Evolutionary conservation across 1,284 basidiomycete genomes (phyloP).

Genomic region (Boletus smithii): DNA sequence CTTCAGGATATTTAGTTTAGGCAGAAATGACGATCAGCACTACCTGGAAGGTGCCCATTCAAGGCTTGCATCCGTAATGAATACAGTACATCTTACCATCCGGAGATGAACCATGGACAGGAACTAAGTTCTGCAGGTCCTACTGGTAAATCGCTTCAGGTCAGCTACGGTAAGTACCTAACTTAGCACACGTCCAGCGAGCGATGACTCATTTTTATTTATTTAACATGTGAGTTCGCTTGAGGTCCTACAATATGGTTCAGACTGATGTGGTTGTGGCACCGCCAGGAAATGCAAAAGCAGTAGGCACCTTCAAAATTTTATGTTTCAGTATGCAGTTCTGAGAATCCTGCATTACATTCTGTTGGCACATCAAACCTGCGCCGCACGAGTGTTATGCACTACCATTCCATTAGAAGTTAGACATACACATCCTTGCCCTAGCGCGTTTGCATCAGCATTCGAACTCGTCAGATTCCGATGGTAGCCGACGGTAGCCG

Average conservation of each 20-base stretch:
- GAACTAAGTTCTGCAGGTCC: neutral
- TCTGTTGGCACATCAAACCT: too few relatives aligned
- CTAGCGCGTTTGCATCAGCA: too few relatives aligned
- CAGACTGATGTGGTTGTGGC: too few relatives aligned
- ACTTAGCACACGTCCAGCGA: neutral
- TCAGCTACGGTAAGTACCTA: neutral
- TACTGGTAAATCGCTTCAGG: neutral
- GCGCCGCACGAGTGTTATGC: too few relatives aligned
- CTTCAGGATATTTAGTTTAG: slow-evolving; percentile 6
- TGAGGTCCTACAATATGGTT: neutral
- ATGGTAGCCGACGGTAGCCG: too few relatives aligned
- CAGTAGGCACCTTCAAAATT: too few relatives aligned
- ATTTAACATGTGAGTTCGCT: neutral
- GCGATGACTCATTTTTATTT: slow-evolving; percentile 4
- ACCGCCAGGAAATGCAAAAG: too few relatives aligned
- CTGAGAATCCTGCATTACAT: too few relatives aligned
- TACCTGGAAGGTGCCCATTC: slow-evolving; percentile 12
- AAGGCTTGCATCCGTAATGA: slow-evolving; percentile 4
- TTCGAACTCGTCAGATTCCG: too few relatives aligned
- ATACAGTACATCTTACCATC: slow-evolving; percentile 4
- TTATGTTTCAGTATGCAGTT: too few relatives aligned
- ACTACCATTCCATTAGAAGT: too few relatives aligned
- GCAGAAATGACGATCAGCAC: slow-evolving; percentile 8
- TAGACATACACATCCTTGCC: too few relatives aligned
- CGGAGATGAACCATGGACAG: slow-evolving; percentile 11